Evolutionary conservation across 106 monocot genomes (phyloP), one percentile per base, ranked within the genome.

Genomic region (Narthecium ossifragum): DNA sequence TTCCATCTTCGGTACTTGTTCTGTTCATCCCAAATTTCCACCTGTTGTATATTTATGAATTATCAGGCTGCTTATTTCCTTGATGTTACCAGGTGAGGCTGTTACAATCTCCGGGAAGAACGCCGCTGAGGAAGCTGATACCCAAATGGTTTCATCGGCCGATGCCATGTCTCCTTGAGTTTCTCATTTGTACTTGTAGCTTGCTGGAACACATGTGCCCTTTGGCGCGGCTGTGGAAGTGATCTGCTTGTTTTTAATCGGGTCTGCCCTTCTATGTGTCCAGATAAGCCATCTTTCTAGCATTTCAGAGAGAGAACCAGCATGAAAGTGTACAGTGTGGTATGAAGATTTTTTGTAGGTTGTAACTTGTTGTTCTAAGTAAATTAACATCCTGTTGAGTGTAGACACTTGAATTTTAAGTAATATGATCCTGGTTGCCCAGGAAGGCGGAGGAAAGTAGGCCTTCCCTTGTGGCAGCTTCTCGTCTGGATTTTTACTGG

Each of bases 1-100:
- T 62, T 53, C 79, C 20, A 73, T 80, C 46, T 80, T 80, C 46
- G 84, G 84, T 76, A 66, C 51, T 26, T 9, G 34, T 57, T 24
- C 34, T 30, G 2, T 27, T 15, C 14, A 6, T 3, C 6, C 5
- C 22, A 26, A 21, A 13, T 18, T 47, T n/a, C 5, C 3, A 8
- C 6, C 40, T 9, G 23, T 31, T 1, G 5, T 53, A 28, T 26
- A n/a, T 6, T 5, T 32, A 10, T 15, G 11, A 11, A 32, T 8
- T 36, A 22, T 43, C 21, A 38, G 23, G 6, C 31, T 31, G 6
- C 25, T 25, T 2, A 25, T 53, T 29, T 24, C 9, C 23, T 43
- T 21, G 6, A 6, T 46, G 28, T 38, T 4, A 17, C 9, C 12
- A 85, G 79, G 69, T 28, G 57, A 63, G 22, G 46, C 68, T n/a